A percentile compares a stretch with the other conserved stretches of the same genome.
These are phyloP conservation scores for Fragosphaeria purpurea DNA, from an alignment of 2,329 filamentous ascomycete species.

Conservation along the genomic window DNA sequence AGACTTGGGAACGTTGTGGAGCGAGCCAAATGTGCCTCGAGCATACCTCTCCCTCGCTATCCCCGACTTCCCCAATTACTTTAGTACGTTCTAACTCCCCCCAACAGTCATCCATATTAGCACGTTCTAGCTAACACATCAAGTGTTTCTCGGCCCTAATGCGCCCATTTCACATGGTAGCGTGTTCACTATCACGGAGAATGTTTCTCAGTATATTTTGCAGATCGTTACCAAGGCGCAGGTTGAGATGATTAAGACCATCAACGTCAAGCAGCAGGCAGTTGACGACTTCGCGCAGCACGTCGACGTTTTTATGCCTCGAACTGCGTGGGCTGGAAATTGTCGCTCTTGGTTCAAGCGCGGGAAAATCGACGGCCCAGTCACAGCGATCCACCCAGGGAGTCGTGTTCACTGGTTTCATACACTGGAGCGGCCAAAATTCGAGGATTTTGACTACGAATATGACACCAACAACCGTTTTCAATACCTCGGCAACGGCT, in stretches of 20 bases:
- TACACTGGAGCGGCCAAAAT: conserved; percentile 7
- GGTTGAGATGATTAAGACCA: background rate
- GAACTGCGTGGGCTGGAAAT: conserved; percentile 20
- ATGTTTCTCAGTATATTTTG: conserved; percentile 6
- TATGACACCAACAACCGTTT: conserved; percentile 34
- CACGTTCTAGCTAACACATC: too few species aligned
- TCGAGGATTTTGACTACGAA: conserved; percentile 12
- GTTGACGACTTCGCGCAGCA: conserved; percentile 19
- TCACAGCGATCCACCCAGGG: conserved; percentile 11
- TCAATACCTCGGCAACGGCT: conserved; percentile 38
- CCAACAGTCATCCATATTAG: too few species aligned
- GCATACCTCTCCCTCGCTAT: conserved; percentile 11
- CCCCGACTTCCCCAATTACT: conserved; percentile 13
- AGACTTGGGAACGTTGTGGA: conserved; percentile 12
- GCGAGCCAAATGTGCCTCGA: background rate
- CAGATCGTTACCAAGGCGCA: conserved; percentile 3
- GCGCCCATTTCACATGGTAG: conserved; percentile 5
- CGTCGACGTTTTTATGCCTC: conserved; percentile 21
- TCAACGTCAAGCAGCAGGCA: conserved; percentile 6
- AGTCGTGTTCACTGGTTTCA: conserved; percentile 14
- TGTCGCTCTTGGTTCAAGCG: conserved; percentile 22
- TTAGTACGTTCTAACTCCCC: background rate
- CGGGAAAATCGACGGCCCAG: conserved; percentile 7
- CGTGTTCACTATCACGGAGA: conserved; percentile 6
- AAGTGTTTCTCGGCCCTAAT: conserved; percentile 5